phyloP scores from a whole-genome alignment of 257 asterid species.

The Petunia secreta region DNA sequence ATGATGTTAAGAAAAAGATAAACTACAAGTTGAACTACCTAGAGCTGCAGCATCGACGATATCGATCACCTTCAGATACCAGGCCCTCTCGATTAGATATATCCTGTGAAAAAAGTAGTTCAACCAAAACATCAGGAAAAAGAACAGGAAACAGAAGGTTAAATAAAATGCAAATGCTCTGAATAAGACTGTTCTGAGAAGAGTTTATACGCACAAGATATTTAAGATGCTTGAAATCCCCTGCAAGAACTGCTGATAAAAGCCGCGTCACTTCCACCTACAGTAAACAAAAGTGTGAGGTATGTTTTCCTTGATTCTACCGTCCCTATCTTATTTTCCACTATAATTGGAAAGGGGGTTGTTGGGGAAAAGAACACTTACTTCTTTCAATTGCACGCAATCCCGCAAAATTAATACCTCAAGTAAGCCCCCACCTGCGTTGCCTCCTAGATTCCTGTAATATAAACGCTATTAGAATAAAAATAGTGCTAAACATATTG shows the following conservation, averaged over 20 bases:
- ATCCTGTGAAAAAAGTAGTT: conserved; percentile 53
- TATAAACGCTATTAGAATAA: conserved; percentile 12
- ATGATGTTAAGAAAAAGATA: background rate
- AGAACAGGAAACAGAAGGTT: conserved; percentile 21
- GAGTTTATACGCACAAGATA: conserved; percentile 65
- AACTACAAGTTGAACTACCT: conserved; percentile 45
- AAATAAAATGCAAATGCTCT: background rate
- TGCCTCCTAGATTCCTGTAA: conserved; percentile 72
- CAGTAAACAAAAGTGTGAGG: conserved; percentile 30
- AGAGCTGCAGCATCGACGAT: conserved; percentile 52
- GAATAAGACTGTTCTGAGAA: conserved; percentile 2
- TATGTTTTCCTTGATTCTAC: background rate
- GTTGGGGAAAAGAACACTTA: conserved; percentile 34
- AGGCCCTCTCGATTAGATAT: conserved; percentile 78
- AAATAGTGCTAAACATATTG: background rate
- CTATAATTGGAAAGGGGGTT: background rate
- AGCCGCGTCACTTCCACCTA: conserved; percentile 83
- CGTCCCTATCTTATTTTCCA: background rate
- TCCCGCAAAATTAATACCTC: conserved; percentile 76
- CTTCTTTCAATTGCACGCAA: conserved; percentile 84
- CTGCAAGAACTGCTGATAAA: conserved; percentile 64
- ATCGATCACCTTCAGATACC: conserved; percentile 78
- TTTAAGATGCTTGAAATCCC: conserved; percentile 66
- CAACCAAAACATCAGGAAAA: conserved; percentile 17
- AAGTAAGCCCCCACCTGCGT: conserved; percentile 56